phyloP scores from a whole-genome alignment of 768 basidiomycete genomes.

The Termitomyces sp. region DNA sequence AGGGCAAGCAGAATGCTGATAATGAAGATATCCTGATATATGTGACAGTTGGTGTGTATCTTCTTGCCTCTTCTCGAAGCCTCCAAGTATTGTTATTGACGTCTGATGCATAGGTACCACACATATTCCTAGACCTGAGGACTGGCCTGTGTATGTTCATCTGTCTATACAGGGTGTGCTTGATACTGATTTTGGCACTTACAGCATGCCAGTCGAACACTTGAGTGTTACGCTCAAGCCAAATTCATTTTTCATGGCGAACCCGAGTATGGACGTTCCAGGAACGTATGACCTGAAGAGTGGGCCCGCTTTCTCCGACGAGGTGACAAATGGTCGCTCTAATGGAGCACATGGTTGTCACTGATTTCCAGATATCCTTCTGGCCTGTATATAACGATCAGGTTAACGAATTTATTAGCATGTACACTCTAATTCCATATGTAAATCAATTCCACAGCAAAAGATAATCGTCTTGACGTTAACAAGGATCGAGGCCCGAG shows the following conservation, averaged over 20 bases:
- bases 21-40: slow-evolving; percentile 79
- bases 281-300: slow-evolving; percentile 60
- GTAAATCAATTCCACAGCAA: not conserved
- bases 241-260: slow-evolving; percentile 75
- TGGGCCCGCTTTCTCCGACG: slow-evolving; percentile 47
- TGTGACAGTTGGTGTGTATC: slow-evolving; percentile 55
- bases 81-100: not conserved
- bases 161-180: not conserved
- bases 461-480: not conserved
- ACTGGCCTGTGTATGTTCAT: slow-evolving; percentile 70
- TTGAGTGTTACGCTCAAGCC: slow-evolving; percentile 74
- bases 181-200: not conserved
- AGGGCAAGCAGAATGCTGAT: slow-evolving; percentile 55
- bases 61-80: not conserved
- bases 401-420: not conserved
- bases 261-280: slow-evolving; percentile 90
- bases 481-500: not conserved
- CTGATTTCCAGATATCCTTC: not conserved
- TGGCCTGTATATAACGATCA: not conserved
- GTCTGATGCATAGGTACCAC: slow-evolving; percentile 50
- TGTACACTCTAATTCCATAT: not conserved
- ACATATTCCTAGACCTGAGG: slow-evolving; percentile 82
- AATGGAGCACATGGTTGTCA: slow-evolving; percentile 11
- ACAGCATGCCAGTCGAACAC: slow-evolving; percentile 80
- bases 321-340: slow-evolving; percentile 2